Evolutionary conservation across 2,329 filamentous ascomycete genomes (phyloP).

Genomic region (Diaporthe nobilis): DNA sequence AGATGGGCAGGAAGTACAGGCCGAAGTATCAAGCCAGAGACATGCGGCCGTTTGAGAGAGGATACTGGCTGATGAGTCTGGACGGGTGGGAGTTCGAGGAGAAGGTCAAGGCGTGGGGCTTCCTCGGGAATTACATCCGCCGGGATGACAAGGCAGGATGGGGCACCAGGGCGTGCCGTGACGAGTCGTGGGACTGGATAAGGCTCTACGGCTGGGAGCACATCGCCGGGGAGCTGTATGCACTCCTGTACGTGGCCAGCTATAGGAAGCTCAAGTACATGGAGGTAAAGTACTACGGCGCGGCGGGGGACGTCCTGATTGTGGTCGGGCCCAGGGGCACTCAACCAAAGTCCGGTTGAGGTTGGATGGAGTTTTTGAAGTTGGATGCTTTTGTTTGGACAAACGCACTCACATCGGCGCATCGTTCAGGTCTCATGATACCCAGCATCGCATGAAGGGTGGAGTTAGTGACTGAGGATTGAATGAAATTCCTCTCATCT

Average conservation of each 20-base stretch:
- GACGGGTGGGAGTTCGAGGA: constrained; percentile 64
- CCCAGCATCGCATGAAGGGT: background rate
- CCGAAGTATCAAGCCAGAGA: constrained; percentile 64
- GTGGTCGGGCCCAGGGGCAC: constrained; percentile 53
- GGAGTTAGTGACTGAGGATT: background rate
- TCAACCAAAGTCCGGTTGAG: background rate
- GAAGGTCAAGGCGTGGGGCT: constrained; percentile 72
- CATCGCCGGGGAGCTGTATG: constrained; percentile 79
- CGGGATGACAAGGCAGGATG: constrained; percentile 72
- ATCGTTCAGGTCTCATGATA: constrained; percentile 21
- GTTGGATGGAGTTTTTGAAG: background rate
- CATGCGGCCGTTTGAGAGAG: constrained; percentile 76
- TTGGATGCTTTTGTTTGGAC: background rate
- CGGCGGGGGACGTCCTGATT: constrained; percentile 66
- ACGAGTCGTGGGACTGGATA: constrained; percentile 62
- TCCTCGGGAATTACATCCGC: constrained; percentile 71
- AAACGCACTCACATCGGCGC: background rate
- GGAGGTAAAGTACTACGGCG: constrained; percentile 77
- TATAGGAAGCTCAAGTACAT: constrained; percentile 71
- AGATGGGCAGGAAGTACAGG: constrained; percentile 66
- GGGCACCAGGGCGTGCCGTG: constrained; percentile 73
- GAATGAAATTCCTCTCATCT: background rate
- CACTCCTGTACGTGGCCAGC: constrained; percentile 81
- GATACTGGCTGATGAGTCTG: constrained; percentile 81
- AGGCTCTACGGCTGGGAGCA: constrained; percentile 85